These are phyloP conservation scores for Pelargonium citronellum DNA, from an alignment of 441 rosid genomes.

Conservation along the genomic window DNA sequence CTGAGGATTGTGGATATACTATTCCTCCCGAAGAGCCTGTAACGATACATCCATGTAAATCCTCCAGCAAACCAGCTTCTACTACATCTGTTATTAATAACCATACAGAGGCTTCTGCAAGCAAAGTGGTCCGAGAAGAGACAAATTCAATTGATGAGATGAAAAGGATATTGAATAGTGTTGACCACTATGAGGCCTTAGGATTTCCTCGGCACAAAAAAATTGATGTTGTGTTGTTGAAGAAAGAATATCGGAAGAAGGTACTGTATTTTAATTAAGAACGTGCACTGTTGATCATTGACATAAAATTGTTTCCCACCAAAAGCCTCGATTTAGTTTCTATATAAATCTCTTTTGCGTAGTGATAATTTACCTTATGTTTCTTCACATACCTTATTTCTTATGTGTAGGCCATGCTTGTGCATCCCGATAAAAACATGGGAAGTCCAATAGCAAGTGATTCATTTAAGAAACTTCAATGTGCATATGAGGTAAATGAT, in stretches of 20 bases:
- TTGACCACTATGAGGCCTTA: conserved; percentile 76
- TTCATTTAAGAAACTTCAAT: conserved; percentile 94
- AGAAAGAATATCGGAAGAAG: conserved; percentile 87
- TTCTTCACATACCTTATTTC: conserved; percentile 4
- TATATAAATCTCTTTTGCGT: too few relatives aligned
- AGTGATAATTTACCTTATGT: neutral
- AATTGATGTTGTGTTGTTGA: conserved; percentile 55
- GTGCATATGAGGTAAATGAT: conserved; percentile 82
- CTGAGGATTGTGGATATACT: conserved; percentile 50
- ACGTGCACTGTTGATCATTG: neutral
- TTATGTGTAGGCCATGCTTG: conserved; percentile 85
- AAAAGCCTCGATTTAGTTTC: too few relatives aligned
- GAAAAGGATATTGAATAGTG: conserved; percentile 72
- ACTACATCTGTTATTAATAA: conserved; percentile 40
- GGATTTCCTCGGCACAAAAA: conserved; percentile 69
- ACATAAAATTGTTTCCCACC: too few relatives aligned
- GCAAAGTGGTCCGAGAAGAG: conserved; percentile 52
- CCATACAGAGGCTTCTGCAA: conserved; percentile 41
- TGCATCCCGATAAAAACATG: conserved; percentile 98
- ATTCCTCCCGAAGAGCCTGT: conserved; percentile 53
- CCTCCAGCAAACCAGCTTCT: conserved; percentile 51
- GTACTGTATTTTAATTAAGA: conserved; percentile 27
- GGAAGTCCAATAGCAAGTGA: conserved; percentile 94
- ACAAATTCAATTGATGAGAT: conserved; percentile 66
- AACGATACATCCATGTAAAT: conserved; percentile 57